A percentile compares a stretch with the other conserved stretches of the same genome.
Evolutionary conservation across 805 yeast genomes (phyloP).

Genomic region (Vanderwaltozyma verrucispora): DNA sequence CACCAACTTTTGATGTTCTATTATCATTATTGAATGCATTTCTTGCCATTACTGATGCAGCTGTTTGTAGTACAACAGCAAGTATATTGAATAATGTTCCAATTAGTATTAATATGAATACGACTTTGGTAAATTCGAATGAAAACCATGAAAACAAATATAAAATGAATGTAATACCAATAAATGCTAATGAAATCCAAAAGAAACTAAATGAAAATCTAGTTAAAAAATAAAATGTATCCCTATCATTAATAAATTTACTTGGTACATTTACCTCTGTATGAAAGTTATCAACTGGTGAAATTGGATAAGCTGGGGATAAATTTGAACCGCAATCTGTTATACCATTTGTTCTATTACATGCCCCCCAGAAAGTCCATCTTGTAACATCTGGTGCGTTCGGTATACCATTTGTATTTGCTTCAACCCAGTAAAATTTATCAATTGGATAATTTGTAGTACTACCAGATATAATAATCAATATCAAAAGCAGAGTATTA

Average conservation of each 20-base stretch:
- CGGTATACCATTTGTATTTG: conserved; percentile 48
- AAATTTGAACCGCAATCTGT: conserved; percentile 16
- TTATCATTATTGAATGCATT: conserved; percentile 48
- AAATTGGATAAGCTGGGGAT: conserved; percentile 63
- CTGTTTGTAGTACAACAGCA: conserved; percentile 65
- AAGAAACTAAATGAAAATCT: conserved; percentile 57
- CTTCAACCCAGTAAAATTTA: conserved; percentile 60
- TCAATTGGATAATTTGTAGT: conserved; percentile 48
- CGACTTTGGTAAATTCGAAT: conserved; percentile 41
- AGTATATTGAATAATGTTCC: conserved; percentile 48
- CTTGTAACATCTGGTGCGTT: conserved; percentile 44
- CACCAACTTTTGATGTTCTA: conserved; percentile 41
- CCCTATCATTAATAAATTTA: conserved; percentile 43
- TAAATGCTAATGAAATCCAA: conserved; percentile 48
- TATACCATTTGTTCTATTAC: conserved; percentile 24
- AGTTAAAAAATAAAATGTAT: conserved; percentile 50
- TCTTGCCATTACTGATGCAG: conserved; percentile 65
- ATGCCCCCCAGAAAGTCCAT: conserved; percentile 81
- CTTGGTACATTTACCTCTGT: conserved; percentile 43
- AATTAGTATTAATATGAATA: conserved; percentile 39
- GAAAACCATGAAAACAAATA: conserved; percentile 49
- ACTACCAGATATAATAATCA: conserved; percentile 57
- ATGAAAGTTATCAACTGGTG: conserved; percentile 64
- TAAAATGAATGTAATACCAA: conserved; percentile 51
- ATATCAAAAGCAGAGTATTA: conserved; percentile 40